Conservation (phyloP, 2,329 filamentous ascomycete species). For the Xylariaceae sp. region DNA sequence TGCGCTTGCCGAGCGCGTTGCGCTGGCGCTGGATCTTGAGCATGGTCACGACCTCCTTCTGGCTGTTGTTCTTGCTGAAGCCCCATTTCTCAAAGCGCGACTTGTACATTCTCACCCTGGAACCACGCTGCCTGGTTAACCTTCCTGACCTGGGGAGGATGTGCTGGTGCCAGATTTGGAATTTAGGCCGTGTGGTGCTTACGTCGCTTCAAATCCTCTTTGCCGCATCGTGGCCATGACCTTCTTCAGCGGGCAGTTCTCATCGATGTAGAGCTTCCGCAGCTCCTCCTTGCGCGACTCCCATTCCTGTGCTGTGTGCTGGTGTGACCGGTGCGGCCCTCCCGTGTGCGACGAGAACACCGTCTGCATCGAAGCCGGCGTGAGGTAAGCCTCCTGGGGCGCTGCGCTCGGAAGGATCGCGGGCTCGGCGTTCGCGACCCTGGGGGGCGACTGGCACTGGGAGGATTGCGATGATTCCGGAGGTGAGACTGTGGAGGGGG, state of each 20-base stretch:
- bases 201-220: conserved; percentile 46
- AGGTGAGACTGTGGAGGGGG: conserved; percentile 9
- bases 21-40: conserved; percentile 49
- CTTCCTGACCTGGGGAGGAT: not conserved
- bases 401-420: not conserved
- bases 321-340: conserved; percentile 26
- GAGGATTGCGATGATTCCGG: conserved; percentile 13
- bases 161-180: not conserved
- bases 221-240: conserved; percentile 49
- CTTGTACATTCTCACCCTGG: conserved; percentile 52
- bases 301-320: conserved; percentile 32
- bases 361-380: conserved; percentile 20
- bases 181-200: conserved; percentile 6
- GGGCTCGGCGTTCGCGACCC: not conserved
- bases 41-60: conserved; percentile 47
- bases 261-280: conserved; percentile 42
- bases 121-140: not conserved
- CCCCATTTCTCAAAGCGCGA: conserved; percentile 53
- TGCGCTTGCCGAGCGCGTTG: conserved; percentile 48
- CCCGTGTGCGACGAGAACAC: conserved; percentile 28
- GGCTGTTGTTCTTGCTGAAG: conserved; percentile 52
- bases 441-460: conserved; percentile 4
- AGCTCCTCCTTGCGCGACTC: conserved; percentile 44
- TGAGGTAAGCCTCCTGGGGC: not conserved
- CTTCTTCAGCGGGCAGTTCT: conserved; percentile 47